Evolutionary conservation across 2,329 filamentous ascomycete species (phyloP).

Genomic region (Pyricularia pennisetigena): DNA sequence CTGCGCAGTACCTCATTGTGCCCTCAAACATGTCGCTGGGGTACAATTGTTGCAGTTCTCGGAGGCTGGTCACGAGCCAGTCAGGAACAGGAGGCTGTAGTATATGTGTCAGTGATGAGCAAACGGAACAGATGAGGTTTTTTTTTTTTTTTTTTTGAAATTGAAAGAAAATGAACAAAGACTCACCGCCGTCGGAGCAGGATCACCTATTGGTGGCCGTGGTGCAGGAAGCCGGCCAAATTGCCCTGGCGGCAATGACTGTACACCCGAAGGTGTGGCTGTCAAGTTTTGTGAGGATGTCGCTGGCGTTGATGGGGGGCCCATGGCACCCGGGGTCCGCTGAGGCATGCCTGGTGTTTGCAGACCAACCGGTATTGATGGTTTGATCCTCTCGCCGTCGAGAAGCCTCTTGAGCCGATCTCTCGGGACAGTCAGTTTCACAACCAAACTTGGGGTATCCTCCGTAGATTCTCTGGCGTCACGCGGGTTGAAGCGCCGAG

Average conservation of each 20-base stretch:
- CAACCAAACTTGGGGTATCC: slow-evolving; percentile 54
- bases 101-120: slow-evolving; percentile 6
- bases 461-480: slow-evolving; percentile 74
- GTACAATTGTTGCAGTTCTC: slow-evolving; percentile 59
- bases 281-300: slow-evolving; percentile 18
- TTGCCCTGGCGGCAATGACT: slow-evolving; percentile 32
- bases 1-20: slow-evolving; percentile 80
- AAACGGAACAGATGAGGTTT: slow-evolving; percentile 8
- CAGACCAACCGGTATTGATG: slow-evolving; percentile 29
- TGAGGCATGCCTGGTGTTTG: slow-evolving; percentile 32
- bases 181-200: slow-evolving; percentile 52
- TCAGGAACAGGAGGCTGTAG: slow-evolving; percentile 38
- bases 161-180: slow-evolving; percentile 11
- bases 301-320: slow-evolving; percentile 36
- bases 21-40: slow-evolving; percentile 79
- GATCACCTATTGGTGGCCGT: slow-evolving; percentile 48
- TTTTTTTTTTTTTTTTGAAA: too few species aligned
- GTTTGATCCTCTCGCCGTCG: slow-evolving; percentile 29
- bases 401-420: slow-evolving; percentile 62
- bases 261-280: slow-evolving; percentile 4
- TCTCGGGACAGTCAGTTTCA: slow-evolving; percentile 65
- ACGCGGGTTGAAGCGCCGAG: slow-evolving; percentile 44
- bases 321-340: slow-evolving; percentile 39
- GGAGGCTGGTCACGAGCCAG: slow-evolving; percentile 73
- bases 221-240: slow-evolving; percentile 62